phyloP scores from a whole-genome alignment of 495 filamentous ascomycete genomes.

The Pyronema domesticum region DNA sequence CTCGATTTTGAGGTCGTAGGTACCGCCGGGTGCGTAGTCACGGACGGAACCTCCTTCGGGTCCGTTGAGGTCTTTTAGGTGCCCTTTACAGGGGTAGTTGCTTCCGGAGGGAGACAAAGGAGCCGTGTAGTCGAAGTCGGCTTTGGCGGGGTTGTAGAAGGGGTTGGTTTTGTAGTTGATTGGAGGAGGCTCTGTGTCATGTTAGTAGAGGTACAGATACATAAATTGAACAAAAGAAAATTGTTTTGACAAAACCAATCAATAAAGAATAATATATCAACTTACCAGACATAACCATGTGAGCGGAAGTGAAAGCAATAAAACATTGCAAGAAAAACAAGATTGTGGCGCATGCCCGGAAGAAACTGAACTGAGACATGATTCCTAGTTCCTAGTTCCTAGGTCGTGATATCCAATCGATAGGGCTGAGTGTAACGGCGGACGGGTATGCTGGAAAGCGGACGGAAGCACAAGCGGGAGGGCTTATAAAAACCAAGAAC shows the following conservation, averaged over 20 bases:
- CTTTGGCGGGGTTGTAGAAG: constrained; percentile 14
- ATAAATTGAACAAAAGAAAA: neutral
- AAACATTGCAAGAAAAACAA: neutral
- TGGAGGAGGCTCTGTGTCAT: constrained; percentile 14
- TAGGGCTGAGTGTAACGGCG: constrained; percentile 1
- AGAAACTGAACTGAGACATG: constrained; percentile 3
- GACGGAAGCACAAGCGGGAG: constrained; percentile 1
- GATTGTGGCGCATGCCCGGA: neutral
- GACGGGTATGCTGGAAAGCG: neutral
- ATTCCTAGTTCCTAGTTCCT: neutral
- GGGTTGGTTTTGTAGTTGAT: constrained; percentile 24
- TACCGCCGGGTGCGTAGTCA: constrained; percentile 29
- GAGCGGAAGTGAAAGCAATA: constrained; percentile 8
- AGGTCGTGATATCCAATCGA: neutral
- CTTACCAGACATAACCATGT: constrained; percentile 20
- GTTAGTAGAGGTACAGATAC: too few relatives aligned
- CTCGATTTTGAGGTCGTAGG: constrained; percentile 27
- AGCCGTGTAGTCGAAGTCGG: constrained; percentile 37
- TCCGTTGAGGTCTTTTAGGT: constrained; percentile 30
- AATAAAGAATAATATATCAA: neutral
- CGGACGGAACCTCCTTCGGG: constrained; percentile 27
- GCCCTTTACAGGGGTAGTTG: constrained; percentile 38
- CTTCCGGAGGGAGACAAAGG: constrained; percentile 31
- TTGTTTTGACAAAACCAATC: neutral
- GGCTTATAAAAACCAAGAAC: constrained; percentile 1